These are phyloP conservation scores for Pyricularia grisea DNA, from an alignment of 2,329 filamentous ascomycete species.

Conservation along the genomic window DNA sequence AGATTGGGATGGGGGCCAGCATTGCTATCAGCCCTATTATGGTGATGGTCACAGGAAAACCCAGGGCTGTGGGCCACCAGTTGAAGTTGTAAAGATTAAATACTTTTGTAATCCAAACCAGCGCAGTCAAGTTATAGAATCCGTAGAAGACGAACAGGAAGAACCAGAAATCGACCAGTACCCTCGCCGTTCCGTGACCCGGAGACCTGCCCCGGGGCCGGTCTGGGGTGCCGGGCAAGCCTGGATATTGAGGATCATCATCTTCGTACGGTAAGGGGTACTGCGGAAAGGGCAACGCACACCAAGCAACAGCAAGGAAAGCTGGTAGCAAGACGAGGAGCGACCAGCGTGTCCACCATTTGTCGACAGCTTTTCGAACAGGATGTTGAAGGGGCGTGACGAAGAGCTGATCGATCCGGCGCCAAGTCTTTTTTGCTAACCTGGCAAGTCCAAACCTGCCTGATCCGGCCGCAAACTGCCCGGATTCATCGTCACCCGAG, in stretches of 20 bases:
- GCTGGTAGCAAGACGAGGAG: conserved; percentile 54
- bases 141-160: conserved; percentile 63
- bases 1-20: conserved; percentile 49
- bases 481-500: conserved; percentile 24
- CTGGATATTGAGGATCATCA: conserved; percentile 16
- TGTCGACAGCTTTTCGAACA: conserved; percentile 48
- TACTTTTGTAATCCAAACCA: conserved; percentile 59
- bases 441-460: conserved; percentile 1
- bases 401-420: conserved; percentile 43
- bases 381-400: conserved; percentile 49
- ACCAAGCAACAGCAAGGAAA: conserved; percentile 52
- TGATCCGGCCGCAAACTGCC: conserved; percentile 12
- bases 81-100: conserved; percentile 64
- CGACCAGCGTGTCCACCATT: conserved; percentile 55
- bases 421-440: conserved; percentile 17
- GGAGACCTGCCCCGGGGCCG: conserved; percentile 33
- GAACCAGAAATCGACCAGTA: conserved; percentile 63
- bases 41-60: conserved; percentile 54
- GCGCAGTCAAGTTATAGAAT: conserved; percentile 56
- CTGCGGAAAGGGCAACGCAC: conserved; percentile 55
- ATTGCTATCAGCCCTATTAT: conserved; percentile 53
- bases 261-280: conserved; percentile 42
- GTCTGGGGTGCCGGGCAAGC: conserved; percentile 9
- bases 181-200: conserved; percentile 53
- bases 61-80: conserved; percentile 57